phyloP scores from a whole-genome alignment of 2,329 filamentous ascomycete genomes.

The Hypocreales sp. region DNA sequence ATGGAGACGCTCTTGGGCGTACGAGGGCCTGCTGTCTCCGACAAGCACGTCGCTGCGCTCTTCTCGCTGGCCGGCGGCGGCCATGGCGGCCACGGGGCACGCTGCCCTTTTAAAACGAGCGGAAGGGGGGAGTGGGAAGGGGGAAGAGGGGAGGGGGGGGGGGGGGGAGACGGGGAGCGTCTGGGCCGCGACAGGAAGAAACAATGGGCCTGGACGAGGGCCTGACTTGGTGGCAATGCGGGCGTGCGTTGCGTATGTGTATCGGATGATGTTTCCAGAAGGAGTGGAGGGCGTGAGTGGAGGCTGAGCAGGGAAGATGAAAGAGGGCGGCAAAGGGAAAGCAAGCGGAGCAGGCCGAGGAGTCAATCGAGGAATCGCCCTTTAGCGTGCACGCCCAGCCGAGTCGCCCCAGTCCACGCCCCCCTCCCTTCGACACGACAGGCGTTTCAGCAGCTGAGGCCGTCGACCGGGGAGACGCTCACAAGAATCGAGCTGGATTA shows the following conservation, averaged over 20 bases:
- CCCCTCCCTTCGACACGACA: too few relatives aligned
- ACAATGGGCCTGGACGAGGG: too few relatives aligned
- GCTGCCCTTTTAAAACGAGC: slow-evolving; percentile 1
- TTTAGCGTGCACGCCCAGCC: too few relatives aligned
- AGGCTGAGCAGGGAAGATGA: slow-evolving; percentile 4
- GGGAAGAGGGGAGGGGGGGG: not conserved
- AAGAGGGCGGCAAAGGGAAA: not conserved
- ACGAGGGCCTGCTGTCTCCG: slow-evolving; percentile 36
- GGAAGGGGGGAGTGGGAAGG: not conserved
- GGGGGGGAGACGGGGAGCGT: too few relatives aligned
- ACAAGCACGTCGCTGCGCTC: slow-evolving; percentile 49
- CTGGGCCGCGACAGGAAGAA: too few relatives aligned
- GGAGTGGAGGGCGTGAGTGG: slow-evolving; percentile 7
- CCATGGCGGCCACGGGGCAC: slow-evolving; percentile 27
- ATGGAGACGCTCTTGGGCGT: slow-evolving; percentile 30
- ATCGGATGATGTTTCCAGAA: slow-evolving; percentile 2
- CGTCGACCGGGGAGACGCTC: too few relatives aligned
- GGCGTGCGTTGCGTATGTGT: not conserved
- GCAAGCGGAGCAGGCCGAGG: too few relatives aligned
- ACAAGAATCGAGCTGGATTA: too few relatives aligned
- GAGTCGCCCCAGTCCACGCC: too few relatives aligned
- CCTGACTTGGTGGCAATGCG: not conserved
- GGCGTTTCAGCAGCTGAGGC: too few relatives aligned
- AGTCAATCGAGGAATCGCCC: too few relatives aligned
- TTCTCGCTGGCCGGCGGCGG: slow-evolving; percentile 49